Conservation (phyloP, 768 basidiomycete species). For the Cystobasidium onofrii region DNA sequence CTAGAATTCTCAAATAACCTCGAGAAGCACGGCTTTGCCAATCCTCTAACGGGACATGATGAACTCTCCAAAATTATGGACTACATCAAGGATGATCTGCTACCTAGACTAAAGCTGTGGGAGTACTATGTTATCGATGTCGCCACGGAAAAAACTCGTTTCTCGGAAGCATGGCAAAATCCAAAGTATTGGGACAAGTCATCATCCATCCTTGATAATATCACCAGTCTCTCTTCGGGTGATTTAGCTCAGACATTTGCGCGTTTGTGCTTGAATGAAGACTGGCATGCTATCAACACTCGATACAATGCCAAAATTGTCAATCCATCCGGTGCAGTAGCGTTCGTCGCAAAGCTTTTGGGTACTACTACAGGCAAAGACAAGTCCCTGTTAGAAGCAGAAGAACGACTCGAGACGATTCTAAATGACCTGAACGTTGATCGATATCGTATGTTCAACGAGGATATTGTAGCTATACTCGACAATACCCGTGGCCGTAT, state of each 20-base stretch:
- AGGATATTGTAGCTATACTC: conserved; percentile 66
- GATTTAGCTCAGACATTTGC: conserved; percentile 48
- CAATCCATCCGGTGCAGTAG: conserved; percentile 60
- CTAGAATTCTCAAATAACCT: conserved; percentile 68
- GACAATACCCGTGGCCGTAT: conserved; percentile 67
- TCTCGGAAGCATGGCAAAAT: conserved; percentile 52
- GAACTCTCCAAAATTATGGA: conserved; percentile 64
- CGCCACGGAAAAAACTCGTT: conserved; percentile 55
- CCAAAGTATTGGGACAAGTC: conserved; percentile 57
- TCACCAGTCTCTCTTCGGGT: conserved; percentile 55
- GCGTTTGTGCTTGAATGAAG: conserved; percentile 26
- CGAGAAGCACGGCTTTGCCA: conserved; percentile 61
- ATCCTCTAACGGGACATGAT: conserved; percentile 54
- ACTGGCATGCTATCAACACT: conserved; percentile 36
- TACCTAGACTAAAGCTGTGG: conserved; percentile 64
- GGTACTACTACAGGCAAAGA: conserved; percentile 48
- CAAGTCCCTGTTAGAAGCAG: conserved; percentile 53
- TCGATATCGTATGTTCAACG: conserved; percentile 66
- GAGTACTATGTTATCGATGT: conserved; percentile 87
- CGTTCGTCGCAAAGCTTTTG: conserved; percentile 62
- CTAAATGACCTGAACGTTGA: conserved; percentile 82
- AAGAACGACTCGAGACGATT: conserved; percentile 65
- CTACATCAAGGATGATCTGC: conserved; percentile 58
- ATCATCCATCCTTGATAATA: conserved; percentile 49
- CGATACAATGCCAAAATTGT: conserved; percentile 60